Base-by-base conservation (phyloP, 352 stramenopile species). In the Phytopythium ostracodes region DNA sequence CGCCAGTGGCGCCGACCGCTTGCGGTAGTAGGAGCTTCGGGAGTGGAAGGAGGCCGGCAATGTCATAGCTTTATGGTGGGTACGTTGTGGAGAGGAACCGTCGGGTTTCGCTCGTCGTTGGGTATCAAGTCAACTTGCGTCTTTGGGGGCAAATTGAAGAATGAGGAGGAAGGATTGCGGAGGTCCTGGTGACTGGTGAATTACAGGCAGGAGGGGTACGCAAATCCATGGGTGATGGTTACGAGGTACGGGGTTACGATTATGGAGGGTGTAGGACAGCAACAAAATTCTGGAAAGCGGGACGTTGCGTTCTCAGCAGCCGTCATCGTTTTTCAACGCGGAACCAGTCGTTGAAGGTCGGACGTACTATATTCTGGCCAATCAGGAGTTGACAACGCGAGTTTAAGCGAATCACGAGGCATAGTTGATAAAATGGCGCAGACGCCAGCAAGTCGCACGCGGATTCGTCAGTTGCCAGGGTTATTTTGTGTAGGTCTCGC, bases 1-100 rank as follows among this genome's bases (percentile, higher is more conserved):
- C 31, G 61, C 60, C 60, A 64, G 67, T 6, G 70, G 40, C 36
- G 57, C 35, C 10, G 66, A 59, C 54, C 65, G 64, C 68, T 72
- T 75, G 20, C 20, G 49, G 49, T 25, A 64, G 50, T 6, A 27
- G 10, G 29, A 20, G 18, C 52, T 24, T 35, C 18, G 49, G 5
- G 25, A 1, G 25, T 54, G 14, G 47, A 54, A 11, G 17, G 47
- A 54, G 25, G 24, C 22, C 5, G 27, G n/a, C 24, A 55, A 27
- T 9, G 49, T 35, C 49, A 40, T 55, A 5, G 24, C 33, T 38
- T 14, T 38, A 38, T 10, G 33, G 33, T 10, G 3, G 33, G 33
- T 38, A 38, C 33, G 10, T 38, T 14, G 33, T 10, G n/a, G n/a
- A n/a, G n/a, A n/a, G n/a, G n/a, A n/a, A n/a, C n/a, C 10, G 33